These are phyloP conservation scores for Cucurbitaria berberidis DNA, from an alignment of 2,329 filamentous ascomycete species.

Conservation along the genomic window DNA sequence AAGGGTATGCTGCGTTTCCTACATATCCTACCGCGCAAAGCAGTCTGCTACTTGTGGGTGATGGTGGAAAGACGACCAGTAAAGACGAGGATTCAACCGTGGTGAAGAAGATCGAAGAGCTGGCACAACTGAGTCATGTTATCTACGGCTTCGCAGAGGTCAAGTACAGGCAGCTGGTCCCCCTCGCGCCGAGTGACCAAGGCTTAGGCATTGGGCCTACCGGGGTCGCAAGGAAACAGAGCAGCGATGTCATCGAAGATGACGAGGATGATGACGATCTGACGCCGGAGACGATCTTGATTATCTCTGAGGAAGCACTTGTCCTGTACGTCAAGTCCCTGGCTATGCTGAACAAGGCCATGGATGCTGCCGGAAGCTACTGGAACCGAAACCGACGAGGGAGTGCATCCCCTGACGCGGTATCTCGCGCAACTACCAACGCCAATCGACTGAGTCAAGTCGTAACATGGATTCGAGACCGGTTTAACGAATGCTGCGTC, in stretches of 20 bases:
- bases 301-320: conserved; percentile 89
- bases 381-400: conserved; percentile 77
- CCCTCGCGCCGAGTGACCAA: conserved; percentile 77
- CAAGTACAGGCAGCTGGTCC: conserved; percentile 97
- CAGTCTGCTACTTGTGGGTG: conserved; percentile 67
- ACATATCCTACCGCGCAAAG: conserved; percentile 78
- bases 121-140: conserved; percentile 90
- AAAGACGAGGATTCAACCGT: conserved; percentile 81
- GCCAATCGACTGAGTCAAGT: conserved; percentile 84
- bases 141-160: conserved; percentile 98
- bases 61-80: conserved; percentile 65
- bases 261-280: conserved; percentile 68
- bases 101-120: conserved; percentile 85
- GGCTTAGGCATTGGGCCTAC: conserved; percentile 67
- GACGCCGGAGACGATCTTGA: conserved; percentile 83
- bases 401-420: conserved; percentile 59
- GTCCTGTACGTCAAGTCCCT: conserved; percentile 96
- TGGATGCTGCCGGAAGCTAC: conserved; percentile 93
- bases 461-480: conserved; percentile 91
- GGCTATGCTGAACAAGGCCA: conserved; percentile 86
- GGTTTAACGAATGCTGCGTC: conserved; percentile 96
- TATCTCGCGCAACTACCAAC: conserved; percentile 48
- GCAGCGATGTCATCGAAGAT: conserved; percentile 56
- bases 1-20: conserved; percentile 81
- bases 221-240: conserved; percentile 49